Conservation (phyloP, 352 stramenopile genomes). For the Pythium guiyangense region DNA sequence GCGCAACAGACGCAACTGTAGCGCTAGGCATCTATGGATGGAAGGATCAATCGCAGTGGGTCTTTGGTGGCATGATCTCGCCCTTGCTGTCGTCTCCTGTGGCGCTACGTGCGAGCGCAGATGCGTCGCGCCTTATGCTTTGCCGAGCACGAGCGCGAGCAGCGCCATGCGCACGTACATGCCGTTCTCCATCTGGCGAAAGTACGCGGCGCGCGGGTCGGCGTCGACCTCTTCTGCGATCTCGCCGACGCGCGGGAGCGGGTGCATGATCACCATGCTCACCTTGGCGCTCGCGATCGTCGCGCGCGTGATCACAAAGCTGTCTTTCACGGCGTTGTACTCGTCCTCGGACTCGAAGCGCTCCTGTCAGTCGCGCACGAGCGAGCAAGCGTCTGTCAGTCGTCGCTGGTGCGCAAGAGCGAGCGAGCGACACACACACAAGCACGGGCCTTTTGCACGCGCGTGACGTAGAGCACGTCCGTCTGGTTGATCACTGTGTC, state of each 20-base stretch:
- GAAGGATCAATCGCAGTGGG: too few relatives aligned
- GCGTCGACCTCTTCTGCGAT: slow-evolving; percentile 95
- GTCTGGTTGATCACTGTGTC: slow-evolving; percentile 87
- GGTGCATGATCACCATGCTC: slow-evolving; percentile 97
- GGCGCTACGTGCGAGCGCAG: not conserved
- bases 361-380: slow-evolving; percentile 69
- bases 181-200: slow-evolving; percentile 97
- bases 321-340: slow-evolving; percentile 94
- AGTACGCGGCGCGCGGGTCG: slow-evolving; percentile 96
- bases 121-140: slow-evolving; percentile 36
- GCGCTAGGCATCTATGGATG: too few relatives aligned
- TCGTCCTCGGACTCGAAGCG: slow-evolving; percentile 93
- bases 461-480: slow-evolving; percentile 98
- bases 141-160: slow-evolving; percentile 90
- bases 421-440: not conserved
- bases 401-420: not conserved
- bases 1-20: not conserved
- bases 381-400: not conserved
- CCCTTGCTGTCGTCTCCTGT: not conserved
- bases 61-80: too few relatives aligned
- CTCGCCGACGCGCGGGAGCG: slow-evolving; percentile 97
- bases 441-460: slow-evolving; percentile 93
- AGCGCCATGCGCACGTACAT: slow-evolving; percentile 99
- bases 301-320: slow-evolving; percentile 69
- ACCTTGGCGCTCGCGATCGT: slow-evolving; percentile 84